These are phyloP conservation scores for Xylariaceae sp. DNA, from an alignment of 2,329 filamentous ascomycete species.

Conservation along the genomic window DNA sequence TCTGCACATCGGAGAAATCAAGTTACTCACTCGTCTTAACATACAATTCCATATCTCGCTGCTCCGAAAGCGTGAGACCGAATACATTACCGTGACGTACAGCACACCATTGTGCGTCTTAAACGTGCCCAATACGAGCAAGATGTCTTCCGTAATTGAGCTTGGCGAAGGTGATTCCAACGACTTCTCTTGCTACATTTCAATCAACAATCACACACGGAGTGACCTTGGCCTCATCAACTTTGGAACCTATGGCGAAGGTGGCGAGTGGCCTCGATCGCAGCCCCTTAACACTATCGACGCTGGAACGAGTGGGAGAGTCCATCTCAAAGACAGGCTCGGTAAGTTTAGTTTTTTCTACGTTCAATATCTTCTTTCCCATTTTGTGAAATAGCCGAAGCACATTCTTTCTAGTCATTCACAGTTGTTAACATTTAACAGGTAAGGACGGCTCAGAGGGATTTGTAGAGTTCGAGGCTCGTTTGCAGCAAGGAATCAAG, in stretches of 20 bases:
- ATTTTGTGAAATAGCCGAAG: not conserved
- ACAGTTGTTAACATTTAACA: not conserved
- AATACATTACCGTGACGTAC: not conserved
- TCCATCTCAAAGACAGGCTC: constrained; percentile 1
- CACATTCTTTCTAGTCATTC: not conserved
- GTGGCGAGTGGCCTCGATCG: not conserved
- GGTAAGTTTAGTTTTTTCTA: not conserved
- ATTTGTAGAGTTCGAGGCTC: constrained; percentile 1
- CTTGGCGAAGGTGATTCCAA: constrained; percentile 1
- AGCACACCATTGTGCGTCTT: too few species aligned
- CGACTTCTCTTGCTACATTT: constrained; percentile 3
- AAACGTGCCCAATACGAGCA: not conserved
- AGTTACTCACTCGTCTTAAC: not conserved
- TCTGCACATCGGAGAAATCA: not conserved
- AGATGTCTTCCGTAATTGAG: not conserved
- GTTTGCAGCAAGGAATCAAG: not conserved
- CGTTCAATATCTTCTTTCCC: not conserved
- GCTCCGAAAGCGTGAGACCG: not conserved
- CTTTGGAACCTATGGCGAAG: not conserved
- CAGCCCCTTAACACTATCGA: constrained; percentile 3
- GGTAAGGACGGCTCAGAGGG: not conserved
- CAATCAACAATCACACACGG: constrained; percentile 1
- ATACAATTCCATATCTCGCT: not conserved
- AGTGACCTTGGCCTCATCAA: not conserved
- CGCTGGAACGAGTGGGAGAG: not conserved